phyloP scores from a whole-genome alignment of 805 yeast species.

The Zygoascus tannicola region DNA sequence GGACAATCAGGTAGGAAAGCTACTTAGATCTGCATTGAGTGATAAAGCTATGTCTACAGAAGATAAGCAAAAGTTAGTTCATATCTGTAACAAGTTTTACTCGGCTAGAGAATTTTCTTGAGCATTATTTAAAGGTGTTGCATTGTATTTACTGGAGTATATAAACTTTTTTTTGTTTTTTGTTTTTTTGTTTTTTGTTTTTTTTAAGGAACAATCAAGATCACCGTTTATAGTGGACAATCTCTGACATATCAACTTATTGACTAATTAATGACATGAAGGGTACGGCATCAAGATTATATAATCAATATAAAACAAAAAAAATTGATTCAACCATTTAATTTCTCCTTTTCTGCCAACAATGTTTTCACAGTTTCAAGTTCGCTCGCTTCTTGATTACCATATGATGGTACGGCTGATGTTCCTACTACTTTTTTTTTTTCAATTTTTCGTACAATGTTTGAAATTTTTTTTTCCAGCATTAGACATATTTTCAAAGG shows the following conservation, averaged over 20 bases:
- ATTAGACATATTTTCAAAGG: neutral
- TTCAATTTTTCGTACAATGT: neutral
- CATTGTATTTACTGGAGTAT: too few relatives aligned
- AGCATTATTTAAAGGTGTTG: too few relatives aligned
- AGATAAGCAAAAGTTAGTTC: neutral
- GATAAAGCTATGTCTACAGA: neutral
- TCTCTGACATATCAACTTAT: too few relatives aligned
- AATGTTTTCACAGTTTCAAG: too few relatives aligned
- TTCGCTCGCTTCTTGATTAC: too few relatives aligned
- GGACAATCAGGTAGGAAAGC: neutral
- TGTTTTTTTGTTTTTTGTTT: neutral
- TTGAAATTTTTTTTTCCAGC: neutral
- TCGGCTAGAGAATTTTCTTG: neutral
- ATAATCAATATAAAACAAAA: too few relatives aligned
- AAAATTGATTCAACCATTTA: too few relatives aligned
- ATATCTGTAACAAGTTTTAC: neutral
- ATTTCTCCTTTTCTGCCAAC: too few relatives aligned
- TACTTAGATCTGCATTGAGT: neutral
- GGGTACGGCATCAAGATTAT: too few relatives aligned
- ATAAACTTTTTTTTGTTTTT: neutral
- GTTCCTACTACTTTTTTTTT: constrained; percentile 1
- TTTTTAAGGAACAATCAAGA: too few relatives aligned
- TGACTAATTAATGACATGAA: too few relatives aligned
- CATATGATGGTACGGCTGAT: neutral
- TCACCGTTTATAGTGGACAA: too few relatives aligned